Evolutionary conservation across 1,284 basidiomycete genomes (phyloP), one percentile per base, ranked within the genome.

Genomic region (Boletellus sp.): DNA sequence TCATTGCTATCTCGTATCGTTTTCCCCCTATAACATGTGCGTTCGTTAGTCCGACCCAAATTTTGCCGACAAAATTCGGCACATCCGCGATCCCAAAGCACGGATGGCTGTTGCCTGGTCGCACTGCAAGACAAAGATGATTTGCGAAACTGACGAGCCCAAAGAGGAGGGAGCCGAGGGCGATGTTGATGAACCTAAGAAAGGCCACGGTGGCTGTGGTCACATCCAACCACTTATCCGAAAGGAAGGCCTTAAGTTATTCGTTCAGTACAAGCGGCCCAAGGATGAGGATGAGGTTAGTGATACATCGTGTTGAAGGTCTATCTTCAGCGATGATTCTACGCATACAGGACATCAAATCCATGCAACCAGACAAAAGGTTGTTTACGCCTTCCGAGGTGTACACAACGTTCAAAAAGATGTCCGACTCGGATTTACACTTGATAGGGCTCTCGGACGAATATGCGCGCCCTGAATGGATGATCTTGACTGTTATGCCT

Each of bases 391-490:
- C 95, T 1, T 84, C 84, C 4, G 94, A 97, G 63, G 91, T 92
- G 19, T 90, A 94, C 71, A 91, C 85, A 53, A 87, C 91, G 34
- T 82, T 95, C 70, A 94, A 89, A 72, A 96, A 95, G 79, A 94
- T 97, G 69, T 80, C 91, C 2, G 84, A 93, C 54, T 77, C 82
- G 14, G 96, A 99, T 67, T 80, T 99, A n/a, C 78, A 86, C 55
- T 77, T 94, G 14, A 83, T 99, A 54, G 96, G 96, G 33, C 80
- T 99, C 8, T 95, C 92, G 21, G 91, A 93, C 45, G 91, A 94
- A 63, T 98, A 95, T 64, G 96, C 96, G 11, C 82, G 94, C 35
- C 96, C 96, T 3, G 94, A 98, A 62, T 99, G 96, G 96, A 99
- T 99, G 96, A 94, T 99, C 58, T 73, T 99, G 42, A 98, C 96